A percentile compares a stretch with the other conserved stretches of the same genome.
These are phyloP conservation scores for Colletotrichum liriopes DNA, from an alignment of 2,329 filamentous ascomycete species.

Conservation along the genomic window DNA sequence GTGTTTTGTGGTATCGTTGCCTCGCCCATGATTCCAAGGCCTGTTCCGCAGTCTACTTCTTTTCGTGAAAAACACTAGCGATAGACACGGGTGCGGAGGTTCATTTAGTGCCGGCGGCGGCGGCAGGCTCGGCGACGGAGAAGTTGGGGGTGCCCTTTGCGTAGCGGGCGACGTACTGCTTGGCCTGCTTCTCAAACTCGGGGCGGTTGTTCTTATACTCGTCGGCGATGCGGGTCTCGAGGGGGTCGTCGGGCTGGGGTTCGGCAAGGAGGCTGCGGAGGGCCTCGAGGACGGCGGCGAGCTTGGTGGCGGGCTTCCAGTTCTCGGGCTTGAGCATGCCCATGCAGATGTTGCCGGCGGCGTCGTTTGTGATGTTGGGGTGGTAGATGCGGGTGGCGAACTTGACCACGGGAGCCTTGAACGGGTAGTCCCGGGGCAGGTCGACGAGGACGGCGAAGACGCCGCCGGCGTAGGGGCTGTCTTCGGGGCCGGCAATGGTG, in stretches of 20 bases:
- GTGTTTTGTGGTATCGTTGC: not conserved
- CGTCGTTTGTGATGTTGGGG: conserved; percentile 93
- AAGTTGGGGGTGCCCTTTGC: conserved; percentile 67
- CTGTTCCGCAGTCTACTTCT: not conserved
- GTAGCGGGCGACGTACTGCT: conserved; percentile 81
- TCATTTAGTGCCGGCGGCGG: conserved; percentile 10
- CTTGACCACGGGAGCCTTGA: conserved; percentile 85
- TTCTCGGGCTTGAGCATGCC: conserved; percentile 86
- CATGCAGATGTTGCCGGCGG: conserved; percentile 87
- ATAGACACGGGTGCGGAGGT: no score
- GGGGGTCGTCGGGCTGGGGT: conserved; percentile 90
- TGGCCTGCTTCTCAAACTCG: conserved; percentile 82
- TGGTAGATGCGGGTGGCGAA: conserved; percentile 96
- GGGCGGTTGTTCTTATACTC: conserved; percentile 80
- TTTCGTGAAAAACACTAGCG: not conserved
- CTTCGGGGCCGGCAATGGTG: conserved; percentile 61
- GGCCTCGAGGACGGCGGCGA: conserved; percentile 83
- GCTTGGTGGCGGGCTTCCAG: conserved; percentile 91
- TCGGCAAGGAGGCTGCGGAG: conserved; percentile 81
- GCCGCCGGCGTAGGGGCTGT: conserved; percentile 73
- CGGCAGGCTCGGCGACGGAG: conserved; percentile 44
- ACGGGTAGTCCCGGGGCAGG: conserved; percentile 88
- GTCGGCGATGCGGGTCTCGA: conserved; percentile 89
- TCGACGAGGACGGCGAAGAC: conserved; percentile 80
- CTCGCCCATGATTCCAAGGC: not conserved